phyloP scores from a whole-genome alignment of 2,329 filamentous ascomycete genomes.

The Verticillium longisporum region DNA sequence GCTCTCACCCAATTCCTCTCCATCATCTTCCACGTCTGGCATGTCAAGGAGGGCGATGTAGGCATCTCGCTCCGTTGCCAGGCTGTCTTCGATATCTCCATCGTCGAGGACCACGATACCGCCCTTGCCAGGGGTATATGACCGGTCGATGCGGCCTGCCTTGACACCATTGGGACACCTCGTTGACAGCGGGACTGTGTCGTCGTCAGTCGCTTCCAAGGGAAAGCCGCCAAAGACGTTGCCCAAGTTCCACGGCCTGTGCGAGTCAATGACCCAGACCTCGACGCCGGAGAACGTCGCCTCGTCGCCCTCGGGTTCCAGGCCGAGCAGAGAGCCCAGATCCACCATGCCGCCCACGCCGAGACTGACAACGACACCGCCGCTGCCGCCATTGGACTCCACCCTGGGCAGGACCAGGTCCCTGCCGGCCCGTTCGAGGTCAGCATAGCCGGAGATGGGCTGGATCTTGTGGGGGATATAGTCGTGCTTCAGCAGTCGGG shows the following conservation, averaged over 20 bases:
- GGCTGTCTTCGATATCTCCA: slow-evolving; percentile 83
- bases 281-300: slow-evolving; percentile 75
- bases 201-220: slow-evolving; percentile 42
- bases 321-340: slow-evolving; percentile 69
- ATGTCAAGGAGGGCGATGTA: slow-evolving; percentile 84
- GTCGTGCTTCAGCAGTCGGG: slow-evolving; percentile 88
- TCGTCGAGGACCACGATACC: slow-evolving; percentile 95
- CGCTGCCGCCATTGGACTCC: slow-evolving; percentile 73
- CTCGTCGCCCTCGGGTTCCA: slow-evolving; percentile 63
- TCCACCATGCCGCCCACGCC: slow-evolving; percentile 91
- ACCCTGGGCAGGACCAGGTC: slow-evolving; percentile 82
- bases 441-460: slow-evolving; percentile 85
- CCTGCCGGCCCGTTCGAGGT: slow-evolving; percentile 72
- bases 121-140: slow-evolving; percentile 72
- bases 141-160: slow-evolving; percentile 62
- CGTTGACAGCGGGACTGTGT: slow-evolving; percentile 36
- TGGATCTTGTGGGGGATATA: slow-evolving; percentile 98
- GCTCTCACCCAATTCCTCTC: slow-evolving; percentile 52
- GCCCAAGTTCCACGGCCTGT: slow-evolving; percentile 87
- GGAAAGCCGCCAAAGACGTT: slow-evolving; percentile 83
- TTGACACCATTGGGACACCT: slow-evolving; percentile 60
- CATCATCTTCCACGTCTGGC: slow-evolving; percentile 78
- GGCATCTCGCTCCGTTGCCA: slow-evolving; percentile 68
- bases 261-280: slow-evolving; percentile 88
- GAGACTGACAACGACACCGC: slow-evolving; percentile 85